Evolutionary conservation across 164 flowering plant genomes (phyloP), one percentile per base, ranked within the genome.

Genomic region (Berberis thunbergii): DNA sequence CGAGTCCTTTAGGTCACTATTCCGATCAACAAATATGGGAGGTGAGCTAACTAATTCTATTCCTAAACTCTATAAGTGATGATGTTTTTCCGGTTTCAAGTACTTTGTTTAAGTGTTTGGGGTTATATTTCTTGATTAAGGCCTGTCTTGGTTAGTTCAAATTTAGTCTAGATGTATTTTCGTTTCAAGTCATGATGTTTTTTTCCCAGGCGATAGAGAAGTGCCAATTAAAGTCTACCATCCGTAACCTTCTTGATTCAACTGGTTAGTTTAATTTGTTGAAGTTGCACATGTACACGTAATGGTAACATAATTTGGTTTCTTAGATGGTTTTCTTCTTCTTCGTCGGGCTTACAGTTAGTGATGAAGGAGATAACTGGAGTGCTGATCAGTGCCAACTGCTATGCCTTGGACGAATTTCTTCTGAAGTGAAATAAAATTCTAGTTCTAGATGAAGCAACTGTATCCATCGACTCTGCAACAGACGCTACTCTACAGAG

Each of bases 281-380:
- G 7, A 26, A 26, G 26, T 26, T 26, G 26, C 26, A 26, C 26
- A 26, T 49, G 11, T 70, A 4, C 10, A 54, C 13, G 39, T 48
- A 6, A 26, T 56, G 42, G 4, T 26, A 26, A 38, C 40, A 38
- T 56, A 38, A 3, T 9, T 2, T 9, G 43, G 4, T 3, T 26
- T 7, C 4, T 4, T 7, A 38, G 6, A 6, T 6, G 8, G 2
- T 41, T 4, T 26, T 38, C 4, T 40, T 57, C 43, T 11, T 69
- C 39, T 49, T 60, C 50, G 12, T 26, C 64, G 62, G 11, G 12
- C 54, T 3, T 9, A 63, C 83, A 87, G 95, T 91, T 64, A 81
- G 87, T 26, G 95, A 89, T 59, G 91, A 87, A 61, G 98, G 98
- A 1, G 87, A 81, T 12, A 91, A 91, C 45, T 89, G 95, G 96